Percentiles rank a stretch among this genome's conserved stretches.
These are phyloP conservation scores for Babesia bovis DNA, from an alignment of 169 alveolate species.

Conservation along the genomic window DNA sequence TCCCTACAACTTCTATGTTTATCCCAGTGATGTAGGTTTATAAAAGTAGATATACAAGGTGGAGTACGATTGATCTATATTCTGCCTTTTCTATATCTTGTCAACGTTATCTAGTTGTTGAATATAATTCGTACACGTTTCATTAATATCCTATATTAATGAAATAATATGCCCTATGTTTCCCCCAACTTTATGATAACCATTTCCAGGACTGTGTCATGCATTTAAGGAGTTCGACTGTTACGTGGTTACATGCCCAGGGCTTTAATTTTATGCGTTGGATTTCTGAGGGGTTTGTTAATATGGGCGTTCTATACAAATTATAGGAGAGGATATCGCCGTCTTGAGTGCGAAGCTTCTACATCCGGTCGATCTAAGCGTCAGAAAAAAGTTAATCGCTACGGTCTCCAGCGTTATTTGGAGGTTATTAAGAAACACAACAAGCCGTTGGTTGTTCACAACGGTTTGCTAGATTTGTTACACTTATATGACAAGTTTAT, in stretches of 20 bases:
- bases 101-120: too few relatives aligned
- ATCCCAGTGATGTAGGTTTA: slow-evolving; percentile 33
- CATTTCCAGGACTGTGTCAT: slow-evolving; percentile 24
- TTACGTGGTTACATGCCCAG: slow-evolving; percentile 47
- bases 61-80: too few relatives aligned
- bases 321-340: slow-evolving; percentile 17
- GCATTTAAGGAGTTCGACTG: slow-evolving; percentile 30
- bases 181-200: neutral
- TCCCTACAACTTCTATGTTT: slow-evolving; percentile 69
- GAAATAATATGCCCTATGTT: too few relatives aligned
- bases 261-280: slow-evolving; percentile 58
- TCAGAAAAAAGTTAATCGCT: neutral
- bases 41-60: neutral
- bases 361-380: neutral
- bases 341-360: neutral
- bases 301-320: neutral
- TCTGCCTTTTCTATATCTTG: too few relatives aligned
- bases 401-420: slow-evolving; percentile 57
- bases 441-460: slow-evolving; percentile 74
- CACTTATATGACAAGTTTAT: slow-evolving; percentile 70
- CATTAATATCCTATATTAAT: too few relatives aligned
- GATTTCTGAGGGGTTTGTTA: slow-evolving; percentile 59
- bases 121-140: too few relatives aligned
- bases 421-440: slow-evolving; percentile 54
- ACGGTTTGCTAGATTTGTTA: slow-evolving; percentile 70